A percentile compares a stretch with the other conserved stretches of the same genome.
phyloP scores from a whole-genome alignment of 495 filamentous ascomycete species.

The Rhizodiscina lignyota region DNA sequence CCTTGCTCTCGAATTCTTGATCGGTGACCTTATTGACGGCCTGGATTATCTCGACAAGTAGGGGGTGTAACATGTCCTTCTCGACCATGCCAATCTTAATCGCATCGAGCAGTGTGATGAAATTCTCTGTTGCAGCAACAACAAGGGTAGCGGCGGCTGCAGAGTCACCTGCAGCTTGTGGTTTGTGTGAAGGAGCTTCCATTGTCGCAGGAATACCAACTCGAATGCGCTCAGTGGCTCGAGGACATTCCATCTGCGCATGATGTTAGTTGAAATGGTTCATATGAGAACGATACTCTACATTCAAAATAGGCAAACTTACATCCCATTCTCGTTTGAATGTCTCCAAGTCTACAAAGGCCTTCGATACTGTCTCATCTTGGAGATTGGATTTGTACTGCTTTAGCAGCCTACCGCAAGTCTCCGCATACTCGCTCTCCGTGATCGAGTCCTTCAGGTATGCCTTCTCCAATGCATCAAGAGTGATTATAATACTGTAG shows the following conservation, averaged over 20 bases:
- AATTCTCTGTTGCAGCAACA: slow-evolving; percentile 81
- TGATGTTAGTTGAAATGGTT: no score
- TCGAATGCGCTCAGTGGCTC: slow-evolving; percentile 80
- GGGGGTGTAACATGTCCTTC: slow-evolving; percentile 88
- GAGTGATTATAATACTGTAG: slow-evolving; percentile 89
- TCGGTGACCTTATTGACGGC: slow-evolving; percentile 92
- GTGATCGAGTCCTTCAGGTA: slow-evolving; percentile 91
- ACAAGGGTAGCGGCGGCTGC: slow-evolving; percentile 59
- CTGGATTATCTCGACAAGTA: slow-evolving; percentile 87
- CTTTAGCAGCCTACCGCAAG: slow-evolving; percentile 79
- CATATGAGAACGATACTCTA: slow-evolving; percentile 1
- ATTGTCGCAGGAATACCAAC: slow-evolving; percentile 66
- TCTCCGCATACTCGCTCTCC: slow-evolving; percentile 86
- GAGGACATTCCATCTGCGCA: slow-evolving; percentile 89
- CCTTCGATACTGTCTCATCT: slow-evolving; percentile 66
- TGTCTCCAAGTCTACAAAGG: slow-evolving; percentile 77
- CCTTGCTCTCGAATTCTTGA: slow-evolving; percentile 78
- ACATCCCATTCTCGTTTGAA: slow-evolving; percentile 91
- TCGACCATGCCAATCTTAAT: slow-evolving; percentile 74
- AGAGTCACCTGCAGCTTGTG: slow-evolving; percentile 23
- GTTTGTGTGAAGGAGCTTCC: slow-evolving; percentile 28
- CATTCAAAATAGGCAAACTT: slow-evolving; percentile 18
- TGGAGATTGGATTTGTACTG: slow-evolving; percentile 91
- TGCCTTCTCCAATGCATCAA: slow-evolving; percentile 91
- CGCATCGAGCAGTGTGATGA: slow-evolving; percentile 95